A percentile compares a stretch with the other conserved stretches of the same genome.
phyloP scores from a whole-genome alignment of 2,329 filamentous ascomycete species.

The Colletotrichum truncatum region DNA sequence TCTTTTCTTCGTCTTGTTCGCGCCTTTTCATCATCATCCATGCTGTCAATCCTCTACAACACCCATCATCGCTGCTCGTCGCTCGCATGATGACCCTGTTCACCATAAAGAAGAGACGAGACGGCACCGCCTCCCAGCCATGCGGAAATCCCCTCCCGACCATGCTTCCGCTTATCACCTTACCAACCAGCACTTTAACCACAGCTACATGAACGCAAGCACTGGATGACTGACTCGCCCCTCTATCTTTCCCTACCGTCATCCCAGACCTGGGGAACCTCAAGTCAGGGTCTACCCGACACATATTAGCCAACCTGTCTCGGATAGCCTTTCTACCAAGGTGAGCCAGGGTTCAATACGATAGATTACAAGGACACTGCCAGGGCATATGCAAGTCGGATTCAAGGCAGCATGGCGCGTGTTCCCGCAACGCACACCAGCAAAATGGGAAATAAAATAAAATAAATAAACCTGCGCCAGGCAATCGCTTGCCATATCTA shows the following conservation, averaged over 20 bases:
- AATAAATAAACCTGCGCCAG: no score
- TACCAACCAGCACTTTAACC: not conserved
- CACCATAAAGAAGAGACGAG: conserved; percentile 1
- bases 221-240: not conserved
- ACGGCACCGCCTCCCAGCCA: conserved; percentile 1
- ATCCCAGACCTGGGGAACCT: not conserved
- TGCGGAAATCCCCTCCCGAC: not conserved
- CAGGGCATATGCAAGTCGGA: not conserved
- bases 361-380: not conserved
- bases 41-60: conserved; percentile 5
- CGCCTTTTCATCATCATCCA: conserved; percentile 5
- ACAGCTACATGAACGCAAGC: not conserved
- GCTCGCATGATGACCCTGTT: not conserved
- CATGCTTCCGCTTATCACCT: not conserved
- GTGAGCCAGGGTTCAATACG: not conserved
- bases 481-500: not conserved
- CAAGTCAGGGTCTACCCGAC: not conserved
- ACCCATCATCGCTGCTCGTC: conserved; percentile 13
- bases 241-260: not conserved
- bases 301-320: not conserved
- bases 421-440: not conserved
- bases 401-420: not conserved
- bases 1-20: conserved; percentile 27
- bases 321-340: not conserved
- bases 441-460: no score